phyloP scores from a whole-genome alignment of 1,139 yeast genomes.

The Yamadazyma songkhlaensis region DNA sequence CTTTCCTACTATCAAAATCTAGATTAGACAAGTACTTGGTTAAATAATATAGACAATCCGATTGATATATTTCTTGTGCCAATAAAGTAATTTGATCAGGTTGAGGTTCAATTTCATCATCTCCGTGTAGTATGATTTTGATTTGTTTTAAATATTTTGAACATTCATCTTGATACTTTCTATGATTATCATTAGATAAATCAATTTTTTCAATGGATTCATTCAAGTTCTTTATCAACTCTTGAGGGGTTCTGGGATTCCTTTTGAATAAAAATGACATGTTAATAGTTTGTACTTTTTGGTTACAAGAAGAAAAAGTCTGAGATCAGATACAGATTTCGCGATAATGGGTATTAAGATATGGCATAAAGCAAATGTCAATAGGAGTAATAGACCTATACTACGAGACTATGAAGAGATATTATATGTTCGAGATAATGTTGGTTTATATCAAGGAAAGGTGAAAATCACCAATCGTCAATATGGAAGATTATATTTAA shows the following conservation, averaged over 20 bases:
- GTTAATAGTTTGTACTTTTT: background rate
- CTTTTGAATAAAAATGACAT: slow-evolving; percentile 93
- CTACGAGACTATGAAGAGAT: slow-evolving; percentile 39
- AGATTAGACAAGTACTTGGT: slow-evolving; percentile 57
- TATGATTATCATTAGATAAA: slow-evolving; percentile 48
- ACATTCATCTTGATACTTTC: slow-evolving; percentile 73
- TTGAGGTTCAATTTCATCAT: slow-evolving; percentile 63
- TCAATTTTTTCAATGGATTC: slow-evolving; percentile 75
- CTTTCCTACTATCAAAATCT: slow-evolving; percentile 89
- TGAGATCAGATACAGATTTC: background rate
- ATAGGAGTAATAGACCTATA: slow-evolving; percentile 48
- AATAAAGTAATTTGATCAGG: slow-evolving; percentile 73
- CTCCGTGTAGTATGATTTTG: slow-evolving; percentile 70
- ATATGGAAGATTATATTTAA: slow-evolving; percentile 74
- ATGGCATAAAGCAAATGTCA: slow-evolving; percentile 41
- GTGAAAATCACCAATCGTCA: slow-evolving; percentile 63
- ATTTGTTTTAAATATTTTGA: slow-evolving; percentile 66
- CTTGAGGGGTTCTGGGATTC: slow-evolving; percentile 89
- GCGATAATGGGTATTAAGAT: slow-evolving; percentile 9
- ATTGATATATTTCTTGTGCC: slow-evolving; percentile 73
- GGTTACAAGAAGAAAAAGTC: background rate
- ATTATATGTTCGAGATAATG: slow-evolving; percentile 47
- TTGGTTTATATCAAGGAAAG: slow-evolving; percentile 73
- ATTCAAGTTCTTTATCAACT: slow-evolving; percentile 68
- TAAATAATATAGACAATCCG: slow-evolving; percentile 65